Percentiles rank a stretch among this genome's conserved stretches.
Evolutionary conservation across 2,329 filamentous ascomycete genomes (phyloP).

Genomic region (Blastomyces gilchristii): DNA sequence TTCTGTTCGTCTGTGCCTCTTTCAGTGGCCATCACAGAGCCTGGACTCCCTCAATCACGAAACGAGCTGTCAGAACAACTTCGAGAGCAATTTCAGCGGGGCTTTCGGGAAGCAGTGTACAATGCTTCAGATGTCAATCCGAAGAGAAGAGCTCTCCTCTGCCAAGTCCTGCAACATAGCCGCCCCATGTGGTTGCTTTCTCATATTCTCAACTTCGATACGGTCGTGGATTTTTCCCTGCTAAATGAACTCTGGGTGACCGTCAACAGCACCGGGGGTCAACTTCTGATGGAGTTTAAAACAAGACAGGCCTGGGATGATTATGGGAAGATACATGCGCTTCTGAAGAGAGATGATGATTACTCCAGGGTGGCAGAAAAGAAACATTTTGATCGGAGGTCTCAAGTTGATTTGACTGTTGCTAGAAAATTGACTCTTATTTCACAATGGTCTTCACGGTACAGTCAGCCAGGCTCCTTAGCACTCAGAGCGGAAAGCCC

Average conservation of each 20-base stretch:
- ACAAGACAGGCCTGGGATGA: no score
- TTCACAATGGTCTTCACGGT: no score
- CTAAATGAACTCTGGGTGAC: slow-evolving; percentile 15
- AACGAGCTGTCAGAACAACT: slow-evolving; percentile 13
- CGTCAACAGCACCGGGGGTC: no score
- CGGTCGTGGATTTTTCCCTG: slow-evolving; percentile 15
- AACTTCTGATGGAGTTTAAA: no score
- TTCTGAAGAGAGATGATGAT: no score
- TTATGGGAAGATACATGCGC: no score
- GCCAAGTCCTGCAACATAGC: slow-evolving; percentile 9
- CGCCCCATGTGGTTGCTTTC: slow-evolving; percentile 15
- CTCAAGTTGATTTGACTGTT: no score
- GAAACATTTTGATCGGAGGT: no score
- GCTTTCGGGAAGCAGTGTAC: slow-evolving; percentile 11
- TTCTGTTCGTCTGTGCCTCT: slow-evolving; percentile 19
- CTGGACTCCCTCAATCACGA: slow-evolving; percentile 20
- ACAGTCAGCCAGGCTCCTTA: no score
- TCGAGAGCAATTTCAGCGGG: slow-evolving; percentile 8
- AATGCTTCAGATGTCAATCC: neutral
- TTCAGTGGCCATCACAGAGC: slow-evolving; percentile 15
- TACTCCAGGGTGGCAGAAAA: no score
- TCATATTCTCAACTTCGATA: slow-evolving; percentile 18
- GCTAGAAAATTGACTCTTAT: no score
- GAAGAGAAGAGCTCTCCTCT: slow-evolving; percentile 1
- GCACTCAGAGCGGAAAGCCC: no score